These are phyloP conservation scores for Penicillium argentinense DNA, from an alignment of 495 filamentous ascomycete genomes.

Conservation along the genomic window DNA sequence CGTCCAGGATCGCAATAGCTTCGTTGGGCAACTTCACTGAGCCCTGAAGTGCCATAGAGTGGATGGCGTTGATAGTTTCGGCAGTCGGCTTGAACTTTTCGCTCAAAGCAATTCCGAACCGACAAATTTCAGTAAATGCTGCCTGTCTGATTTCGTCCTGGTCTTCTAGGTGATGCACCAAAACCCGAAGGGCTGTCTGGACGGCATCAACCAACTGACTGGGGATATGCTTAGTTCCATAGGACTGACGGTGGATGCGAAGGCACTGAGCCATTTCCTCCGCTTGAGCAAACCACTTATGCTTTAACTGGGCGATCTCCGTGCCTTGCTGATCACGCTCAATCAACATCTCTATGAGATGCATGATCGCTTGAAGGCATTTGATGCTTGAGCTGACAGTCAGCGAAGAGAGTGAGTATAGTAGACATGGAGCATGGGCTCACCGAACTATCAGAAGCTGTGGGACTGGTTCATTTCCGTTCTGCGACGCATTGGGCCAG, in stretches of 20 bases:
- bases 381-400: conserved; percentile 23
- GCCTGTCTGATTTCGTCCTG: conserved; percentile 20
- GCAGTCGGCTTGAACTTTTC: conserved; percentile 29
- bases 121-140: conserved; percentile 38
- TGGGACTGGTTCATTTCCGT: conserved; percentile 27
- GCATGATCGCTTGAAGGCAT: conserved; percentile 27
- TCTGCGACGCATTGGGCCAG: conserved; percentile 23
- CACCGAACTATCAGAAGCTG: conserved; percentile 42
- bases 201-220: conserved; percentile 34
- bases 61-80: conserved; percentile 26
- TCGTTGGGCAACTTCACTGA: conserved; percentile 30
- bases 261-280: conserved; percentile 35
- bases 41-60: conserved; percentile 14
- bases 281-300: conserved; percentile 21
- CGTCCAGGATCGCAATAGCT: conserved; percentile 24
- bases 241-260: conserved; percentile 28
- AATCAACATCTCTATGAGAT: conserved; percentile 25
- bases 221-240: conserved; percentile 36
- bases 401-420: not conserved
- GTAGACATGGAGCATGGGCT: conserved; percentile 9
- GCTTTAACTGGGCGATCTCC: conserved; percentile 9
- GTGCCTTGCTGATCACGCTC: conserved; percentile 14
- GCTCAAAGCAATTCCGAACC: conserved; percentile 28
- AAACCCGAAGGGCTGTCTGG: conserved; percentile 24
- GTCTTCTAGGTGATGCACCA: conserved; percentile 25